Evolutionary conservation across 768 basidiomycete species (phyloP), one percentile per base, ranked within the genome.

Genomic region (Kwoniella dejecticola): DNA sequence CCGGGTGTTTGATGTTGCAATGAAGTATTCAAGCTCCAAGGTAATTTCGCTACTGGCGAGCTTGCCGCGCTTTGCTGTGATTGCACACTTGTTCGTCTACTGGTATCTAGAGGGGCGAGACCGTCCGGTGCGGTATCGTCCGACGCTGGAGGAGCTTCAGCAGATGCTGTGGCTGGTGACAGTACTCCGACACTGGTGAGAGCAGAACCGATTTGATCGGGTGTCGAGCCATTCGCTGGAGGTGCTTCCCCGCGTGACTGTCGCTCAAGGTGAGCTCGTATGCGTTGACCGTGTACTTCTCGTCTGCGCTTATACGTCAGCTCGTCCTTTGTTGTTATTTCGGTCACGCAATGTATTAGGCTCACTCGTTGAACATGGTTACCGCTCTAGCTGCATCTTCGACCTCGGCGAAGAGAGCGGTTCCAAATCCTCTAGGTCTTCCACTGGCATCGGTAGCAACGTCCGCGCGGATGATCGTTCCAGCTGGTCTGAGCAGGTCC

Each of bases 401-500:
- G 66, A 91, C 89, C 1, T 85, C 88, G 4, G 88, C 86, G 72
- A 90, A 95, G 0, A 89, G 84, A 1, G 97, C 93, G 0, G 89
- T 95, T 0, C 96, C 95, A 70, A 93, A 95, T 1, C 96, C 96
- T 52, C 91, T 82, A 36, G 90, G 91, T 33, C 93, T 85, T 12
- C 91, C 90, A 73, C 96, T 92, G 4, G 85, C 85, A 33, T 91
- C 91, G 30, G 95, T 92, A 10, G 67, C 64, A 4, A 74, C 62
- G 41, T 79, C 79, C 13, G 95, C 95, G 23, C 95, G 86, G 33
- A 92, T 81, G 55, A 98, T 89, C 19, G 89, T 87, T 17, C 95
- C 94, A 1, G 90, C 91, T 64, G 89, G 87, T 26, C 94, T 86
- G 75, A 97, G 95, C 4, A 97, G 83, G 79, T 97, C 94, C 79